A percentile compares a stretch with the other conserved stretches of the same genome.
Evolutionary conservation across 1,284 basidiomycete species (phyloP).

Genomic region (Puccinia coronata): DNA sequence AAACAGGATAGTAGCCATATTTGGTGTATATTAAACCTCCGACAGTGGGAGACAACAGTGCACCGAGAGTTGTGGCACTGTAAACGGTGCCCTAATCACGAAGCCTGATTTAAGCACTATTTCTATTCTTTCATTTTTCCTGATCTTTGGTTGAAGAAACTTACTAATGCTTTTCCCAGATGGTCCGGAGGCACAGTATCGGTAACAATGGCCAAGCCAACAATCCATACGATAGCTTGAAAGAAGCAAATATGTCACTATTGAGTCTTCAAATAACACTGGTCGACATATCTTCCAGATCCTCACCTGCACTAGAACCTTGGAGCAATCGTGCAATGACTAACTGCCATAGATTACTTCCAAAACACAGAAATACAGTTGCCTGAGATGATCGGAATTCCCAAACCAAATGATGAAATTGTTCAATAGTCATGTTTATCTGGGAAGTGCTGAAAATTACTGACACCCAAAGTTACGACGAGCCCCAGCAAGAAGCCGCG

Average conservation of each 20-base stretch:
- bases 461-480: constrained; percentile 15
- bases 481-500: constrained; percentile 34
- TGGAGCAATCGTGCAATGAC: constrained; percentile 40
- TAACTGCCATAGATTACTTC: constrained; percentile 1
- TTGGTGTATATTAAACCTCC: constrained; percentile 39
- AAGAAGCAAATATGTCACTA: background rate
- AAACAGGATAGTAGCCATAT: constrained; percentile 45
- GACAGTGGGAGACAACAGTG: constrained; percentile 34
- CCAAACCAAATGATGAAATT: background rate
- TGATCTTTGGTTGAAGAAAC: background rate
- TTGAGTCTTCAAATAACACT: background rate
- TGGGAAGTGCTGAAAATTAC: background rate
- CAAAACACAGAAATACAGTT: constrained; percentile 44
- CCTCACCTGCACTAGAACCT: constrained; percentile 44
- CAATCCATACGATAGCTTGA: constrained; percentile 48
- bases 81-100: constrained; percentile 34
- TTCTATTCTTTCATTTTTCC: background rate
- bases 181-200: constrained; percentile 33
- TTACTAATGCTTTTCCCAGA: constrained; percentile 37
- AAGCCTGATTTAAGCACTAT: background rate
- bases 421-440: background rate
- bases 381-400: constrained; percentile 2
- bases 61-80: constrained; percentile 27
- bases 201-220: constrained; percentile 43
- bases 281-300: background rate